phyloP scores from a whole-genome alignment of 2,329 filamentous ascomycete genomes.

The Arthrobotrys iridis region DNA sequence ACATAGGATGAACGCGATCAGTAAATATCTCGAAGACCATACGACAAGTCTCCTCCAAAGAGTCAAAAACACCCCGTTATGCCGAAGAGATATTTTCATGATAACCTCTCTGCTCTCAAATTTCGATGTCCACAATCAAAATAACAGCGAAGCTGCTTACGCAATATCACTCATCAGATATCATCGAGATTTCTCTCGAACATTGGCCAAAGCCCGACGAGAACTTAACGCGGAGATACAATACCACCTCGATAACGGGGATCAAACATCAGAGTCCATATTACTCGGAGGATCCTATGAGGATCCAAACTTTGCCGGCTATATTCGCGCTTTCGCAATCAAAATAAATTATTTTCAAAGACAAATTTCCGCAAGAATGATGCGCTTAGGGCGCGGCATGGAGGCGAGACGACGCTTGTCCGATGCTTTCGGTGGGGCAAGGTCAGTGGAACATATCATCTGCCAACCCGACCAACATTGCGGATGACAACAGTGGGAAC shows the following conservation, averaged over 20 bases:
- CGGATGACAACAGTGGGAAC: no score
- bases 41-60: background rate
- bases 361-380: background rate
- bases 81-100: background rate
- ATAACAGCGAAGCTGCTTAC: background rate
- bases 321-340: background rate
- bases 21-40: background rate
- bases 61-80: background rate
- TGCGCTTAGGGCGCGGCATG: background rate
- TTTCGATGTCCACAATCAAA: background rate
- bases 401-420: background rate
- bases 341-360: background rate
- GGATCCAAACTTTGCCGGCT: background rate
- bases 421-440: background rate
- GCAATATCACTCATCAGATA: background rate
- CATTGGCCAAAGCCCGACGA: background rate
- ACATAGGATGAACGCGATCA: background rate
- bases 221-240: background rate
- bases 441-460: background rate
- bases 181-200: background rate
- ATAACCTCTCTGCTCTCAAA: background rate
- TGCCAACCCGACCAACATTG: no score
- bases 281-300: background rate
- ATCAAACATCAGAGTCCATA: background rate
- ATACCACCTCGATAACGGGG: background rate